These are phyloP conservation scores for Plasmodium vivax DNA, from an alignment of 169 alveolate species.

Conservation along the genomic window DNA sequence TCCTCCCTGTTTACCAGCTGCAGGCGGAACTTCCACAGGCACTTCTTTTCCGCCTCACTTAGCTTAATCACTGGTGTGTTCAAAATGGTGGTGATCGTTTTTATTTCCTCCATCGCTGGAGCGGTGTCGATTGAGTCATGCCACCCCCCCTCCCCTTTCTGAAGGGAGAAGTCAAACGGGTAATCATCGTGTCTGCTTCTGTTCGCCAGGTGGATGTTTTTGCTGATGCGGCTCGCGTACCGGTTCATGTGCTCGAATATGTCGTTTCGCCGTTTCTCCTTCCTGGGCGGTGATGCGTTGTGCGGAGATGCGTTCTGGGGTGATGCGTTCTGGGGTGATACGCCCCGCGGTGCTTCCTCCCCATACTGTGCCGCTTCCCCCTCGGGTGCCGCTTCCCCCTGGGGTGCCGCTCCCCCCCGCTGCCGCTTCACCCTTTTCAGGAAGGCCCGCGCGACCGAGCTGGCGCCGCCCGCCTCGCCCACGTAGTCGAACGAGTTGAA, in stretches of 20 bases:
- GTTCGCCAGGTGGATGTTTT: constrained; percentile 26
- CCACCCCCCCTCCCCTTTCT: not conserved
- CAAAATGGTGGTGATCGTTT: constrained; percentile 31
- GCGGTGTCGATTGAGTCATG: not conserved
- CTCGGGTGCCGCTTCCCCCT: not conserved
- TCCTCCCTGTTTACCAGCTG: constrained; percentile 68
- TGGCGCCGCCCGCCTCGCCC: not conserved
- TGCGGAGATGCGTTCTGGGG: too few species aligned
- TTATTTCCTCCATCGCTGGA: constrained; percentile 56
- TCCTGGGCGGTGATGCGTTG: too few species aligned
- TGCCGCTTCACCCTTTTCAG: not conserved
- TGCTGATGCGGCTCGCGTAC: constrained; percentile 33
- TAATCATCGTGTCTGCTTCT: constrained; percentile 64
- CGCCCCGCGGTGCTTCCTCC: not conserved
- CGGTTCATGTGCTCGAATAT: constrained; percentile 53
- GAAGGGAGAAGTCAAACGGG: constrained; percentile 43
- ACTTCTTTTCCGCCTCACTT: constrained; percentile 66
- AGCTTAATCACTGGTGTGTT: constrained; percentile 37
- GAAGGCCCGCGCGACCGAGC: not conserved
- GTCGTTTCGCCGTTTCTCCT: constrained; percentile 30
- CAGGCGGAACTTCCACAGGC: constrained; percentile 76
- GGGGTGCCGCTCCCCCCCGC: not conserved
- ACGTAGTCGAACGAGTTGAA: constrained; percentile 64
- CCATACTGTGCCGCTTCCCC: too few species aligned
- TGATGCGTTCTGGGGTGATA: not conserved